Conservation (phyloP, 345 rosid genomes). For the Melastoma malabathricum region DNA sequence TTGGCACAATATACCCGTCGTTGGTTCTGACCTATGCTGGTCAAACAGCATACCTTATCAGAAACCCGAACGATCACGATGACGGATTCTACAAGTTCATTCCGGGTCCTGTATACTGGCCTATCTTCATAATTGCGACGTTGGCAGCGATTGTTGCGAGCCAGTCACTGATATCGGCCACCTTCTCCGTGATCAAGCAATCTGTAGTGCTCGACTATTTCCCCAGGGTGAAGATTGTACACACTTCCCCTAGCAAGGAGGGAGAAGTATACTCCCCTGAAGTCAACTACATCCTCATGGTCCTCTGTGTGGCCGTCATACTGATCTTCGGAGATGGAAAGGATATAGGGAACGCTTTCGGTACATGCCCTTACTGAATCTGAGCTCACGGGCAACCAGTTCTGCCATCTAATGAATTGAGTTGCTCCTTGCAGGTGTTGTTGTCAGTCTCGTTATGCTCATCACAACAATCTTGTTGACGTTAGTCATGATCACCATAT, state of each 20-base stretch:
- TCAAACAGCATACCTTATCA: conserved; percentile 76
- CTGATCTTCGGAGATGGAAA: conserved; percentile 72
- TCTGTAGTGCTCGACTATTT: conserved; percentile 78
- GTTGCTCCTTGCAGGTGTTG: conserved; percentile 41
- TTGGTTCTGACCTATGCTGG: conserved; percentile 80
- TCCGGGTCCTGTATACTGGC: conserved; percentile 65
- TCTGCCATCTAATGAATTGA: too few relatives aligned
- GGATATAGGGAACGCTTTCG: conserved; percentile 81
- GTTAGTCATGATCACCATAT: conserved; percentile 72
- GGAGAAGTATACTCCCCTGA: conserved; percentile 92
- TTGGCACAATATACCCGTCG: conserved; percentile 67
- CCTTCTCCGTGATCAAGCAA: conserved; percentile 83
- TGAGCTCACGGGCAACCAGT: background rate
- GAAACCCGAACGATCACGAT: conserved; percentile 36
- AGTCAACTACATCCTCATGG: conserved; percentile 72
- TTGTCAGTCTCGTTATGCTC: conserved; percentile 80
- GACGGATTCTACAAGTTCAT: conserved; percentile 84
- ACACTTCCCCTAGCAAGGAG: conserved; percentile 59
- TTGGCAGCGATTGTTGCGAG: conserved; percentile 74
- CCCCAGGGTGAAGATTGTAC: conserved; percentile 82
- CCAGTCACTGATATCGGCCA: conserved; percentile 82
- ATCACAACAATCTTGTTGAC: conserved; percentile 63
- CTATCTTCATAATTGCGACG: conserved; percentile 60
- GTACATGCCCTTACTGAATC: conserved; percentile 14
- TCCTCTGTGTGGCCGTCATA: conserved; percentile 66